Conservation (phyloP, 2,329 filamentous ascomycete species). For the Fonsecaea pedrosoi region DNA sequence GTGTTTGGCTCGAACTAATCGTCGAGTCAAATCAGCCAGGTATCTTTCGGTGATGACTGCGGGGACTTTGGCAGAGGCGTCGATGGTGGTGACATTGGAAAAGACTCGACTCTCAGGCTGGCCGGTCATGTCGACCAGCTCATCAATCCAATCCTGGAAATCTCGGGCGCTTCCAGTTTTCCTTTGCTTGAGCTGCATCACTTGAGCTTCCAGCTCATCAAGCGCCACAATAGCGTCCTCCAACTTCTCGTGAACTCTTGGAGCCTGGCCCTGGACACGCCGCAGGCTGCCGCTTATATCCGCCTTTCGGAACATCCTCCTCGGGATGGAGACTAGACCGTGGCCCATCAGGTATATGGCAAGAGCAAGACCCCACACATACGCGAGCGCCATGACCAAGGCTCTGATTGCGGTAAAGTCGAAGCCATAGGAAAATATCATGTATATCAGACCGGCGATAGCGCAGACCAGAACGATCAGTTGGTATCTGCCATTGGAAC, state of each 20-base stretch:
- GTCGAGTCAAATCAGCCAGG: conserved; percentile 84
- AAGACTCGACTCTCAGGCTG: conserved; percentile 65
- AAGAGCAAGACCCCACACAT: conserved; percentile 88
- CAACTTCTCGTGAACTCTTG: conserved; percentile 83
- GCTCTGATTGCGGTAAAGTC: conserved; percentile 76
- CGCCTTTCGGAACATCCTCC: conserved; percentile 78
- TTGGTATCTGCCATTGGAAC: conserved; percentile 88
- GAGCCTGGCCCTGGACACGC: conserved; percentile 78
- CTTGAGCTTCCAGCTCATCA: conserved; percentile 80
- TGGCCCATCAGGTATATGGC: conserved; percentile 99
- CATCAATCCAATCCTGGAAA: conserved; percentile 95
- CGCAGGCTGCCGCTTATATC: conserved; percentile 76
- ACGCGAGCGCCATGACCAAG: conserved; percentile 89
- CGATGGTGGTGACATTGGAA: conserved; percentile 46
- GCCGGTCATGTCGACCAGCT: conserved; percentile 78
- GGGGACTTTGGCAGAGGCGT: conserved; percentile 63
- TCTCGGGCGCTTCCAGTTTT: conserved; percentile 78
- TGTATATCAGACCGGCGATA: conserved; percentile 77
- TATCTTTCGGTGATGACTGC: conserved; percentile 92
- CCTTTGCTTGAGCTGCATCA: conserved; percentile 76
- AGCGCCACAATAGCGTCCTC: conserved; percentile 81
- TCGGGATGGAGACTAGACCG: conserved; percentile 87
- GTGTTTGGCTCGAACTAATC: conserved; percentile 81
- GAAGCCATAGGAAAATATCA: conserved; percentile 79
- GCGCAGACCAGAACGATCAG: conserved; percentile 76